Percentiles rank a stretch among this genome's conserved stretches.
Evolutionary conservation across 208 protist genomes (phyloP).

Genomic region (Leptomonas seymouri): DNA sequence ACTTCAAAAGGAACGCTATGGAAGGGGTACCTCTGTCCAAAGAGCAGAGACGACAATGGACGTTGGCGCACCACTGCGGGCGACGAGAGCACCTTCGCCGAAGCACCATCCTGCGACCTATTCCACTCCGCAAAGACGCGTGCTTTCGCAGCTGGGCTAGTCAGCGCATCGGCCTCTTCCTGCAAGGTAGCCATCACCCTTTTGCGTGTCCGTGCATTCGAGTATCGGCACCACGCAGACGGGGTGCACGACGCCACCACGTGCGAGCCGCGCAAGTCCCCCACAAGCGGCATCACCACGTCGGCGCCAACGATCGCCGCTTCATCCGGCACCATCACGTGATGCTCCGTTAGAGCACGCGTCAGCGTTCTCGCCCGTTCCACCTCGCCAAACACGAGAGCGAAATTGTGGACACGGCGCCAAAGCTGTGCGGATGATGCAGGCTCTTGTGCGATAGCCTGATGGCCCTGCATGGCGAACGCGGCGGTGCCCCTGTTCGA

Average conservation of each 20-base stretch:
- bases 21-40: conserved; percentile 10
- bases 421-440: not conserved
- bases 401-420: conserved; percentile 16
- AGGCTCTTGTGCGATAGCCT: too few relatives aligned
- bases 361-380: conserved; percentile 9
- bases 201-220: not conserved
- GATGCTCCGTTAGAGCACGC: conserved; percentile 16
- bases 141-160: not conserved
- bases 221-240: conserved; percentile 10
- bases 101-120: too few relatives aligned
- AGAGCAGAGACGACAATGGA: not conserved
- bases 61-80: conserved; percentile 1
- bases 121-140: conserved; percentile 17
- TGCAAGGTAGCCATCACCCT: not conserved
- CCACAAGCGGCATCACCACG: conserved; percentile 12
- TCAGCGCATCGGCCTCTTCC: not conserved
- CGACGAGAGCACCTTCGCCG: not conserved
- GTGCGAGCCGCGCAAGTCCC: not conserved
- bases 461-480: not conserved
- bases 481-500: conserved; percentile 14
- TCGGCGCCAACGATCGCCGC: not conserved
- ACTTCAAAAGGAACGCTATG: conserved; percentile 30
- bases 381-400: conserved; percentile 15
- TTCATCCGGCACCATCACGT: not conserved
- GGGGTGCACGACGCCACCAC: conserved; percentile 10